These are phyloP conservation scores for Acacia crassicarpa DNA, from an alignment of 306 rosid species.

Conservation along the genomic window DNA sequence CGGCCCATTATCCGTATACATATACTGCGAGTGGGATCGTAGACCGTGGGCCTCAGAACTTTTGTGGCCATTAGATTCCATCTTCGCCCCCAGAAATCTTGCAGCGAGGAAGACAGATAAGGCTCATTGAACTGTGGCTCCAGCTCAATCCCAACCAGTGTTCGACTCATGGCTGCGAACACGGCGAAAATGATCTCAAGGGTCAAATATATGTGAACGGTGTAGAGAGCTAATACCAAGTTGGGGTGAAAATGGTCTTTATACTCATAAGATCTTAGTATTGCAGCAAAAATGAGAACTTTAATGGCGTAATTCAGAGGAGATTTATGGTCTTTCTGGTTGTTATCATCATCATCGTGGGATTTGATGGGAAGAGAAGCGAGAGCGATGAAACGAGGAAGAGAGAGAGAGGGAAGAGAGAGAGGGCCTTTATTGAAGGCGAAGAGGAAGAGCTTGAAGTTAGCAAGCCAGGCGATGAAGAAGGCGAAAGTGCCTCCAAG, in stretches of 20 bases:
- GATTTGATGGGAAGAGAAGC: slow-evolving; percentile 60
- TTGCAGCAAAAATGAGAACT: slow-evolving; percentile 2
- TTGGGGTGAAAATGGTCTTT: slow-evolving; percentile 31
- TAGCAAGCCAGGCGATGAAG: background rate
- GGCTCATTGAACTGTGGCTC: slow-evolving; percentile 57
- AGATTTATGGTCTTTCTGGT: background rate
- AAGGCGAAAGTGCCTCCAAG: background rate
- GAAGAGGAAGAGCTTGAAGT: background rate
- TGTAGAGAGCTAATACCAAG: background rate
- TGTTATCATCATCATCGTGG: background rate
- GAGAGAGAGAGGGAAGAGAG: slow-evolving; percentile 5
- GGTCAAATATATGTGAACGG: slow-evolving; percentile 33
- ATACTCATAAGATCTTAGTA: background rate
- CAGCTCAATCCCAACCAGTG: slow-evolving; percentile 29
- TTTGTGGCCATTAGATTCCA: slow-evolving; percentile 50
- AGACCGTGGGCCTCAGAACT: slow-evolving; percentile 41
- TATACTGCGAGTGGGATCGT: slow-evolving; percentile 27
- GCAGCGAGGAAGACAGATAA: slow-evolving; percentile 46
- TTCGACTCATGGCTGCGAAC: slow-evolving; percentile 31
- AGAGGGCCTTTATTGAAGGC: background rate
- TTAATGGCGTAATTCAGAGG: slow-evolving; percentile 17
- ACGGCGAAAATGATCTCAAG: slow-evolving; percentile 39
- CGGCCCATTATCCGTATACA: background rate
- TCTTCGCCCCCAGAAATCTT: slow-evolving; percentile 58
- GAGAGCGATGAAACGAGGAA: slow-evolving; percentile 41